These are phyloP conservation scores for Penicillium waksmanii DNA, from an alignment of 495 filamentous ascomycete species.

Conservation along the genomic window DNA sequence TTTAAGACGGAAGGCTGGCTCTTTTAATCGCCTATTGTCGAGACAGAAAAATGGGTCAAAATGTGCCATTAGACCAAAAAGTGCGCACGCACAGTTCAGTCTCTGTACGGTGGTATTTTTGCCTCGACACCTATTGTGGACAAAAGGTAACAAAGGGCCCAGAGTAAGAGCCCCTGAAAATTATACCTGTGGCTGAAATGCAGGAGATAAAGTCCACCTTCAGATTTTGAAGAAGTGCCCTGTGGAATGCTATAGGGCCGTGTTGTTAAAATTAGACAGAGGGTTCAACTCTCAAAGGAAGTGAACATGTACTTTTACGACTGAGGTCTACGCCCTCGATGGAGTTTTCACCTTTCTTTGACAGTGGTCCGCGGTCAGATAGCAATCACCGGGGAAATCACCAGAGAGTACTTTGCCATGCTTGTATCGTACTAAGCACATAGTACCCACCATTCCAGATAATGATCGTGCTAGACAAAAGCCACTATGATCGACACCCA, in stretches of 20 bases:
- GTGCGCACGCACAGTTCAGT: too few species aligned
- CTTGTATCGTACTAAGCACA: background rate
- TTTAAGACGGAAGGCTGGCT: too few species aligned
- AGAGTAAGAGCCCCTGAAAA: too few species aligned
- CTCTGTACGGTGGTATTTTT: too few species aligned
- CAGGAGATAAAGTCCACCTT: background rate
- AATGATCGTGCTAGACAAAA: background rate
- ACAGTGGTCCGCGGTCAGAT: background rate
- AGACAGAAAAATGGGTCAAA: too few species aligned
- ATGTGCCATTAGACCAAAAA: too few species aligned
- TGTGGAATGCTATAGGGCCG: background rate
- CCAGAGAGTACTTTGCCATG: background rate
- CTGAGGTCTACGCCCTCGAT: background rate
- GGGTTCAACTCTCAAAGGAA: background rate
- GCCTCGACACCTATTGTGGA: too few species aligned
- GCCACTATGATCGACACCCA: background rate
- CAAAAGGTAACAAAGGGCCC: too few species aligned
- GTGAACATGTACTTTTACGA: background rate
- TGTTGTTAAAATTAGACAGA: background rate
- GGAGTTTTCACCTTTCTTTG: background rate
- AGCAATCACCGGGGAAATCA: background rate
- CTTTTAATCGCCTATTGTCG: too few species aligned
- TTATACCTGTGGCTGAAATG: too few species aligned
- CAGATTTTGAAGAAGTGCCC: background rate
- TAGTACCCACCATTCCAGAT: background rate